These are phyloP conservation scores for Herpotrichia juniperi DNA, from an alignment of 2,329 filamentous ascomycete genomes.

Conservation along the genomic window DNA sequence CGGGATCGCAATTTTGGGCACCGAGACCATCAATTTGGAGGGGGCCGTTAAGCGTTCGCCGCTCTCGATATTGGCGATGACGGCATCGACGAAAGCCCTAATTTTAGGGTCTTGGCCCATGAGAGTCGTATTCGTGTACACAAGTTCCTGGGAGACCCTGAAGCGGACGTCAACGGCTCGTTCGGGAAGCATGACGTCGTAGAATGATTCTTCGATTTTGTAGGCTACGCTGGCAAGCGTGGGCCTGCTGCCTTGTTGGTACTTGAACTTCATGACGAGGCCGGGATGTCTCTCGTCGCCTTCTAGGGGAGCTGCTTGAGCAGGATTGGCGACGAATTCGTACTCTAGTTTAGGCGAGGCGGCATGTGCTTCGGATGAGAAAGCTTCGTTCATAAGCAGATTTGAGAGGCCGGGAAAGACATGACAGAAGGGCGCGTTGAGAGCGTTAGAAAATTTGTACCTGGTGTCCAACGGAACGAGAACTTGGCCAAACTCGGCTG, in stretches of 20 bases:
- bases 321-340: constrained; percentile 15
- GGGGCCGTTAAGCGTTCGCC: constrained; percentile 37
- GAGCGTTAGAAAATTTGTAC: not conserved
- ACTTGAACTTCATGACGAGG: constrained; percentile 14
- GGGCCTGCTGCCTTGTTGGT: constrained; percentile 20
- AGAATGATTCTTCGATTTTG: constrained; percentile 24
- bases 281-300: constrained; percentile 28
- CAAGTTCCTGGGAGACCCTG: constrained; percentile 20
- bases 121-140: too few relatives aligned
- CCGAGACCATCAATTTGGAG: constrained; percentile 22
- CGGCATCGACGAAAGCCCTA: constrained; percentile 19
- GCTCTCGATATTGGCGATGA: constrained; percentile 32
- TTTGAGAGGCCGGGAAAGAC: constrained; percentile 6
- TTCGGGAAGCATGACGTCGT: constrained; percentile 39
- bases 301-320: constrained; percentile 32
- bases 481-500: constrained; percentile 4
- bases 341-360: constrained; percentile 5
- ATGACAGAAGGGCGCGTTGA: not conserved
- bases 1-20: constrained; percentile 37
- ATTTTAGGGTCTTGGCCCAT: constrained; percentile 19
- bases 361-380: not conserved
- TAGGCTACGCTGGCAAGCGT: constrained; percentile 27
- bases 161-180: constrained; percentile 38
- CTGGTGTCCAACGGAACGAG: not conserved
- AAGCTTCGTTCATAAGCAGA: constrained; percentile 1